Base-by-base conservation (phyloP, 495 filamentous ascomycete species). In the Cetradonia linearis region DNA sequence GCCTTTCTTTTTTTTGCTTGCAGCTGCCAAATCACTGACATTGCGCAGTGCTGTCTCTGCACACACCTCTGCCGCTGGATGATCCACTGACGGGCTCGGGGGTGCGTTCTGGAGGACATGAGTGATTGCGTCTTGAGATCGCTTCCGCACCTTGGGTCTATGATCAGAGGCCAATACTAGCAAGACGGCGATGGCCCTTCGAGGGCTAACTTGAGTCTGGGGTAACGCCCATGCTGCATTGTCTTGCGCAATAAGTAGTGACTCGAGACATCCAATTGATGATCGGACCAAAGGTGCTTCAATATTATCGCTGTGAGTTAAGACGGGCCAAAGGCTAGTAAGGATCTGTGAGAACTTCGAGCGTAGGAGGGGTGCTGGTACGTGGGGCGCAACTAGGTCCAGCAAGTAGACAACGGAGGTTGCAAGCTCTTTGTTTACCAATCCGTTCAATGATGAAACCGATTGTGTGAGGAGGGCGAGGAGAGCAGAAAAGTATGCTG, bases 401-500 rank as follows among this genome's bases (percentile, higher is more conserved):
- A 98, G 89, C 18, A 98, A 84, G 72, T 98, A 98, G 59, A 98
- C 88, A 62, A 96, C 87, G 16, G 93, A 89, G 25, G 85, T 83
- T 27, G 87, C 87, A 42, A 94, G 75, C 54, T 93, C 87, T 71
- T 89, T 91, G 72, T 95, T 94, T 56, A 86, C 74, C 34, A 84
- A 79, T 42, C 81, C 82, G 59, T 78, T 73, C 5, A 77, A 71
- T 44, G 78, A 72, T 20, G 82, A 83, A 20, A 87, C 77, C 1
- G 87, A 83, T 72, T 91, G 87, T 58, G 82, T 83, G 16, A 98
- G 81, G 6, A 98, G 78, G 37, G 91, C 90, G 44, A 98, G 79
- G n/a, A 98, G 80, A 3, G 94, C 90, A n/a, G 89, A 89, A 65
- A 97, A 94, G 71, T 97, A 98, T 63, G 86, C 91, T 2, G 93